phyloP scores from a whole-genome alignment of 2,329 filamentous ascomycete species.

The Pyrenophora graminea region DNA sequence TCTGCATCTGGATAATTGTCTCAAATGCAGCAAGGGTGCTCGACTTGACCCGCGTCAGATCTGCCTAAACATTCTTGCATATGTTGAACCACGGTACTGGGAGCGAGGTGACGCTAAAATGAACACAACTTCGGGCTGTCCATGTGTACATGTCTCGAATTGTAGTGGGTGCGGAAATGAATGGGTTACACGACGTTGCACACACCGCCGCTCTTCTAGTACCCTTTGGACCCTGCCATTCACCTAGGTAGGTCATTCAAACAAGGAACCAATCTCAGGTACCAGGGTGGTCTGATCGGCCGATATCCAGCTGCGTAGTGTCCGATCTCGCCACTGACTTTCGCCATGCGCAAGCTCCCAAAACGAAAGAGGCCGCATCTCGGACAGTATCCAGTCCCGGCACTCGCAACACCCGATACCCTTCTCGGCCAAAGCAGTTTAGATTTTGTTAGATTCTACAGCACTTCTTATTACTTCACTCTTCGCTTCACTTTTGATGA shows the following conservation, averaged over 20 bases:
- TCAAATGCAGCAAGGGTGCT: slow-evolving; percentile 18
- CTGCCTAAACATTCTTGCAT: slow-evolving; percentile 20
- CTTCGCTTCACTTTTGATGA: too few species aligned
- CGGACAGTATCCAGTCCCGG: neutral
- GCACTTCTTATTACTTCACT: too few species aligned
- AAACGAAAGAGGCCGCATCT: neutral
- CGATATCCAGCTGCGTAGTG: neutral
- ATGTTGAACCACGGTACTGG: slow-evolving; percentile 17
- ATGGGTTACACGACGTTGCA: slow-evolving; percentile 19
- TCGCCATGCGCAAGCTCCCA: neutral
- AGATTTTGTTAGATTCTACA: too few species aligned
- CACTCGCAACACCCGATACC: neutral
- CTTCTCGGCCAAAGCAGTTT: neutral
- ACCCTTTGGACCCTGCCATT: slow-evolving; percentile 3
- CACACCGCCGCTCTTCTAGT: slow-evolving; percentile 22
- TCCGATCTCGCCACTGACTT: neutral
- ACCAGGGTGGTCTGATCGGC: neutral
- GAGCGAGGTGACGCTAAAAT: slow-evolving; percentile 14
- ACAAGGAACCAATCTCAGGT: neutral
- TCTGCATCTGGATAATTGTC: slow-evolving; percentile 8
- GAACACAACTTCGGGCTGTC: slow-evolving; percentile 10
- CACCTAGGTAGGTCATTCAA: neutral
- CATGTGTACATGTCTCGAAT: slow-evolving; percentile 26
- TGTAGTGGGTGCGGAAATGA: slow-evolving; percentile 16
- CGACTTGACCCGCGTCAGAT: slow-evolving; percentile 13